phyloP scores from a whole-genome alignment of 164 flowering plant species.

The Vitis vinifera region ASM3070453v1 NC_081817.1:21338501-21339000 shows the following conservation, averaged over 20 bases:
- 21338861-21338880: background rate
- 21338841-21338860: background rate
- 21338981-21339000: too few relatives aligned
- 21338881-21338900: background rate
- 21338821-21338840: background rate
- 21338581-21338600: conserved; percentile 59
- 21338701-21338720: background rate
- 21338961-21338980: too few relatives aligned
- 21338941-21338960: too few relatives aligned
- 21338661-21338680: conserved; percentile 13
- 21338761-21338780: background rate
- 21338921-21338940: too few relatives aligned
- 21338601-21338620: conserved; percentile 62
- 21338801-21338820: background rate
- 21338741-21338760: background rate
- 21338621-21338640: conserved; percentile 58
- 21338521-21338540: conserved; percentile 42
- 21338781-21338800: too few relatives aligned
- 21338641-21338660: conserved; percentile 35
- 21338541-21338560: conserved; percentile 58
- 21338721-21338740: background rate
- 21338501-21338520: conserved; percentile 28
- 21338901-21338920: too few relatives aligned
- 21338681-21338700: conserved; percentile 27
- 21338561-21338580: conserved; percentile 57